Percentiles rank a stretch among this genome's conserved stretches.
phyloP scores from a whole-genome alignment of 805 yeast species.

The Candida easanensis region DNA sequence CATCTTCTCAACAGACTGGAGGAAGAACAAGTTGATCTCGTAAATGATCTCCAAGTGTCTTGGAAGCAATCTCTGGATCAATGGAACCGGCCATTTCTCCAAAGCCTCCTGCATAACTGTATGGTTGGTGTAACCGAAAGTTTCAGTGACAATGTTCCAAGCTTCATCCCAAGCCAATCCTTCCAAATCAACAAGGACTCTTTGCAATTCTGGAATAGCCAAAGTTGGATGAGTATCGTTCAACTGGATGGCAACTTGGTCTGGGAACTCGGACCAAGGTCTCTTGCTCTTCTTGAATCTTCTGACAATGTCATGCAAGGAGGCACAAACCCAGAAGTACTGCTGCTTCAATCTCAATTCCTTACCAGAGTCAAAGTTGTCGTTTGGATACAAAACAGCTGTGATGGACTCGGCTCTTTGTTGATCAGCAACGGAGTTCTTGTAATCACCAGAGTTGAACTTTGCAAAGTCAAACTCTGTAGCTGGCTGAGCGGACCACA shows the following conservation, averaged over 20 bases:
- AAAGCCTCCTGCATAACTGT: slow-evolving; percentile 94
- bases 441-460: slow-evolving; percentile 89
- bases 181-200: slow-evolving; percentile 83
- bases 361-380: slow-evolving; percentile 87
- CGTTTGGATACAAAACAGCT: slow-evolving; percentile 91
- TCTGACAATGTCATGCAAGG: slow-evolving; percentile 85
- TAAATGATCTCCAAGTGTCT: slow-evolving; percentile 89
- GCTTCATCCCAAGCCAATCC: slow-evolving; percentile 79
- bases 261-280: slow-evolving; percentile 82
- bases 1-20: slow-evolving; percentile 67
- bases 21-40: slow-evolving; percentile 76
- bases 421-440: slow-evolving; percentile 77
- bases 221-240: slow-evolving; percentile 94
- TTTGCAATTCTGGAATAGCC: slow-evolving; percentile 85
- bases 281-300: slow-evolving; percentile 77
- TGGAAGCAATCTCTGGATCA: slow-evolving; percentile 76
- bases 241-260: slow-evolving; percentile 85
- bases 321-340: slow-evolving; percentile 96
- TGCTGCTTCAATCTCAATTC: slow-evolving; percentile 92
- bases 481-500: slow-evolving; percentile 90
- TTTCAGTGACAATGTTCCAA: slow-evolving; percentile 76
- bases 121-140: slow-evolving; percentile 92
- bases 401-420: slow-evolving; percentile 91
- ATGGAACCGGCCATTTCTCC: slow-evolving; percentile 91
- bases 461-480: slow-evolving; percentile 87